phyloP scores from a whole-genome alignment of 768 basidiomycete species.

The Suillus ampliporus region DNA sequence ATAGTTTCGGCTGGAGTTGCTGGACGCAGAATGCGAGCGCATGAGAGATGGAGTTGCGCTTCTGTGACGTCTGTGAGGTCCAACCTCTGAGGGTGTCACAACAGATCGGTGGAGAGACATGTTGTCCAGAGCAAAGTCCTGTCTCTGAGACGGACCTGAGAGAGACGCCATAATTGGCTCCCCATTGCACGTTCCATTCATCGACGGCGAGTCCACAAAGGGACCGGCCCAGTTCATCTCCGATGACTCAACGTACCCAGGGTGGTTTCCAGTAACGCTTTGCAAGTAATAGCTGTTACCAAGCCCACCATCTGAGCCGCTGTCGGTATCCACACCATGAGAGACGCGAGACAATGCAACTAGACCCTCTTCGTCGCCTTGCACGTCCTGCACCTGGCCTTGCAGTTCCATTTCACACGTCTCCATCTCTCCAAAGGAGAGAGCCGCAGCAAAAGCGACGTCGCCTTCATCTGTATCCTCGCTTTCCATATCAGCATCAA shows the following conservation, averaged over 20 bases:
- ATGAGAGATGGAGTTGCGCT: slow-evolving; percentile 77
- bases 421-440: slow-evolving; percentile 42
- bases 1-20: slow-evolving; percentile 52
- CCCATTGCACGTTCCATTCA: slow-evolving; percentile 38
- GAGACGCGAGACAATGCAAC: slow-evolving; percentile 39
- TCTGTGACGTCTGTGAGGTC: slow-evolving; percentile 71
- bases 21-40: slow-evolving; percentile 55
- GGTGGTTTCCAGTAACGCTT: slow-evolving; percentile 19
- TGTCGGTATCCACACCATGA: slow-evolving; percentile 20
- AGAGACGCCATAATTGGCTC: slow-evolving; percentile 48
- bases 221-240: slow-evolving; percentile 31
- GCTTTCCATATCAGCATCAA: slow-evolving; percentile 38
- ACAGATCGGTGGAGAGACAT: slow-evolving; percentile 32
- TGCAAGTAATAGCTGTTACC: slow-evolving; percentile 31
- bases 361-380: slow-evolving; percentile 63
- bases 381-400: slow-evolving; percentile 59
- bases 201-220: slow-evolving; percentile 21
- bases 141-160: slow-evolving; percentile 74
- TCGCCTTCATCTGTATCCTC: slow-evolving; percentile 42
- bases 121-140: slow-evolving; percentile 56
- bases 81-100: slow-evolving; percentile 44
- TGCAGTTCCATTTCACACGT: slow-evolving; percentile 67
- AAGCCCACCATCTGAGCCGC: slow-evolving; percentile 28
- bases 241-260: slow-evolving; percentile 29
- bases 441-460: slow-evolving; percentile 25